phyloP scores from a whole-genome alignment of 805 yeast genomes.

The Nakazawaea ambrosiae region DNA sequence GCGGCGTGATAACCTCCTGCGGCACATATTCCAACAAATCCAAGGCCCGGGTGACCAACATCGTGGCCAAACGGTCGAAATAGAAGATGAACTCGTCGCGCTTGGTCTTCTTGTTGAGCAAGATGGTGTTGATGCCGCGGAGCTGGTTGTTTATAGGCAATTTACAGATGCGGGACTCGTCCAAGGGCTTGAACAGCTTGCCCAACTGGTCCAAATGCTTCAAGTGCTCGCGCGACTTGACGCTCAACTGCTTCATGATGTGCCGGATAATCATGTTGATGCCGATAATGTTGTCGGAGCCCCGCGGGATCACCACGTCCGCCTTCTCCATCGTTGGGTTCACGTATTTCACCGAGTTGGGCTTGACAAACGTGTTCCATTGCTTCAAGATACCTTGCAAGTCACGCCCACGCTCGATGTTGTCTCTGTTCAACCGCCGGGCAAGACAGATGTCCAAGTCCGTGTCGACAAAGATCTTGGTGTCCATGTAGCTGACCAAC shows the following conservation, averaged over 20 bases:
- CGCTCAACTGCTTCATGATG: slow-evolving; percentile 59
- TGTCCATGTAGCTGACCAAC: slow-evolving; percentile 68
- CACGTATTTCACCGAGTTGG: slow-evolving; percentile 73
- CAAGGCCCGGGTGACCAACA: slow-evolving; percentile 62
- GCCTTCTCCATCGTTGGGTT: slow-evolving; percentile 74
- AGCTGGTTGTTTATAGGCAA: slow-evolving; percentile 58
- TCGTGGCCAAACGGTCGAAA: slow-evolving; percentile 74
- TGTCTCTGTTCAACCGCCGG: slow-evolving; percentile 81
- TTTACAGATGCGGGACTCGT: slow-evolving; percentile 26
- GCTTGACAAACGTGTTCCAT: slow-evolving; percentile 90
- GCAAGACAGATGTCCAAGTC: slow-evolving; percentile 91
- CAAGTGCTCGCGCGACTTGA: slow-evolving; percentile 64
- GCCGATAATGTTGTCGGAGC: slow-evolving; percentile 76
- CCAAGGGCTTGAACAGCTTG: slow-evolving; percentile 24
- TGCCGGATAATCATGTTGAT: slow-evolving; percentile 75
- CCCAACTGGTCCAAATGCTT: slow-evolving; percentile 56
- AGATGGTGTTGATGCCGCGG: slow-evolving; percentile 61
- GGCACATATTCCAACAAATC: slow-evolving; percentile 42
- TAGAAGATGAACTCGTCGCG: slow-evolving; percentile 80
- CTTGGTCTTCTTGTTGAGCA: slow-evolving; percentile 46
- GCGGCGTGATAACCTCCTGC: slow-evolving; percentile 23
- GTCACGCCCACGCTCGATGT: slow-evolving; percentile 80
- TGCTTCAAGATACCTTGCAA: slow-evolving; percentile 75
- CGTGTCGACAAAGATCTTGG: slow-evolving; percentile 88
- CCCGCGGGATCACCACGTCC: slow-evolving; percentile 86